phyloP scores from a whole-genome alignment of 148 eudicot genomes.

The Rhododendron kiyosumense region DNA sequence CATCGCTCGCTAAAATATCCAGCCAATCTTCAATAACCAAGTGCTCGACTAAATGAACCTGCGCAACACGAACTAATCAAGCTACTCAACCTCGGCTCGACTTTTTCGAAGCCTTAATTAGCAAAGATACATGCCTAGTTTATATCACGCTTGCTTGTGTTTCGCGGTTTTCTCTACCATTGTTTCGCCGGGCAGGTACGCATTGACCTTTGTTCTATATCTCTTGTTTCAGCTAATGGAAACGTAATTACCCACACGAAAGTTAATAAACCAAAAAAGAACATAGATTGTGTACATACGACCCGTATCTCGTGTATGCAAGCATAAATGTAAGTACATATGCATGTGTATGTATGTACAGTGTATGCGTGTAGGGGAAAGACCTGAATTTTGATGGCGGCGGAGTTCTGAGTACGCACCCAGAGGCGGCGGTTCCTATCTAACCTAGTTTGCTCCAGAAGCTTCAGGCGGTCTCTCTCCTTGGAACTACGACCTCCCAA shows the following conservation, averaged over 20 bases:
- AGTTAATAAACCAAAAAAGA: background rate
- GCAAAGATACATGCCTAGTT: too few relatives aligned
- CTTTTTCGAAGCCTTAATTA: too few relatives aligned
- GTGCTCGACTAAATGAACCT: background rate
- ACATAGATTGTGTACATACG: background rate
- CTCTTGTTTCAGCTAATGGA: background rate
- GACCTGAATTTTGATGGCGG: conserved; percentile 88
- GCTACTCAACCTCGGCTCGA: background rate
- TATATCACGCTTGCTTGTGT: too few relatives aligned
- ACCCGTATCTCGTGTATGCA: background rate
- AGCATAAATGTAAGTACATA: background rate
- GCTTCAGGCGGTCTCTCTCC: conserved; percentile 88
- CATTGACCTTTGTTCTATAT: background rate
- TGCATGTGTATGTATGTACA: background rate
- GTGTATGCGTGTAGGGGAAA: background rate
- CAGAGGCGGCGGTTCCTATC: conserved; percentile 67
- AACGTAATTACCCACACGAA: background rate
- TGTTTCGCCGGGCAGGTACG: background rate
- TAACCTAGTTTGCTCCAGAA: conserved; percentile 73
- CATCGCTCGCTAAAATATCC: background rate
- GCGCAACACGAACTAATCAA: background rate
- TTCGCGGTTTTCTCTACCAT: too few relatives aligned
- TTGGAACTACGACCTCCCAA: conserved; percentile 95
- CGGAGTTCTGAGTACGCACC: conserved; percentile 66
- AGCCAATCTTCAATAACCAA: background rate